A percentile compares a stretch with the other conserved stretches of the same genome.
Conservation (phyloP, 1,284 basidiomycete species). For the Cryptococcus wingfieldii region DNA sequence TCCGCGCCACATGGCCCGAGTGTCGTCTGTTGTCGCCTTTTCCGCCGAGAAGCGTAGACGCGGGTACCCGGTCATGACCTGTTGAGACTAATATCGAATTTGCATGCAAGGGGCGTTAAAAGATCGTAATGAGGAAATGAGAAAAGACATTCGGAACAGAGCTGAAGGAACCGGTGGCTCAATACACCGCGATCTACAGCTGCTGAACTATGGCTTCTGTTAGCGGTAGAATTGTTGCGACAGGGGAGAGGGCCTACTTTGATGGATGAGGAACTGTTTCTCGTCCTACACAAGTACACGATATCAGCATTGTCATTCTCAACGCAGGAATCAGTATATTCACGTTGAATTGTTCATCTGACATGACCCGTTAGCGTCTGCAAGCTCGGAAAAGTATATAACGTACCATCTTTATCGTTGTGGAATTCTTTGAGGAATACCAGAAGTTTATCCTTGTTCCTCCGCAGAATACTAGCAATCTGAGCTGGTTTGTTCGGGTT, state of each 20-base stretch:
- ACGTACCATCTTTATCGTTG: conserved; percentile 90
- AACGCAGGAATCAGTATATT: conserved; percentile 21
- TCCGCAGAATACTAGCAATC: conserved; percentile 81
- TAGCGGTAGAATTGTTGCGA: not conserved
- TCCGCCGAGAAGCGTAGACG: too few species aligned
- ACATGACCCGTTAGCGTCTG: not conserved
- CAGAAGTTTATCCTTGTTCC: conserved; percentile 92
- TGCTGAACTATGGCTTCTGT: conserved; percentile 14
- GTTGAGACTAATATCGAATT: not conserved
- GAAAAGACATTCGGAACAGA: not conserved
- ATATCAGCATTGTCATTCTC: not conserved
- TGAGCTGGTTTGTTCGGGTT: conserved; percentile 98
- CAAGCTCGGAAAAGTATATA: not conserved
- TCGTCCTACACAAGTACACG: conserved; percentile 63
- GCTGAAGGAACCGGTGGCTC: too few species aligned
- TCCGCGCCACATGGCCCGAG: too few species aligned
- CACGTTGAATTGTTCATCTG: conserved; percentile 89
- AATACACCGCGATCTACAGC: conserved; percentile 7
- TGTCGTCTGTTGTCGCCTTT: too few species aligned
- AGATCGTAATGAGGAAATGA: not conserved
- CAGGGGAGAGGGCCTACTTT: conserved; percentile 53
- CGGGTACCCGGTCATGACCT: too few species aligned
- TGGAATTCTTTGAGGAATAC: conserved; percentile 89
- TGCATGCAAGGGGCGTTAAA: not conserved
- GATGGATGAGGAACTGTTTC: conserved; percentile 91